Conservation (phyloP, 306 rosid species). For the Quercus wislizeni region DNA sequence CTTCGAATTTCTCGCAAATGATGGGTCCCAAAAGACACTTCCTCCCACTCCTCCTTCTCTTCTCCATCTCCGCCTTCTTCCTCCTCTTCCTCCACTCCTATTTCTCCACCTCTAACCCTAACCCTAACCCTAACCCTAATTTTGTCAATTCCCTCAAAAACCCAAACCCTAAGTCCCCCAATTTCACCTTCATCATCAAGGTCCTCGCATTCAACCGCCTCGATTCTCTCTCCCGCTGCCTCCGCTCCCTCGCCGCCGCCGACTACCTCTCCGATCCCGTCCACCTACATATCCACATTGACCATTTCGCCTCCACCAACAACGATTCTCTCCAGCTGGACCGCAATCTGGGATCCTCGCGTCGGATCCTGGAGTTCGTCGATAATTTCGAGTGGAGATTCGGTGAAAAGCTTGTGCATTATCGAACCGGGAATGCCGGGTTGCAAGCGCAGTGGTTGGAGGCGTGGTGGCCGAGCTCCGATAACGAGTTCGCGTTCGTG, state of each 20-base stretch:
- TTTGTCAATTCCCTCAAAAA: constrained; percentile 7
- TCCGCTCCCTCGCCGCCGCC: constrained; percentile 77
- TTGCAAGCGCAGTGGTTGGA: constrained; percentile 99
- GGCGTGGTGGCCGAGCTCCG: constrained; percentile 93
- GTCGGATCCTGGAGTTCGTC: constrained; percentile 55
- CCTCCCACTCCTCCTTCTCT: constrained; percentile 50
- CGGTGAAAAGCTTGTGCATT: constrained; percentile 75
- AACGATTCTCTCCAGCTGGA: constrained; percentile 32
- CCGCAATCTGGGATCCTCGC: constrained; percentile 48
- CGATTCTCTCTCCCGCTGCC: constrained; percentile 77
- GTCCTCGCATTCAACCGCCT: constrained; percentile 78
- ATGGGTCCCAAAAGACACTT: constrained; percentile 60
- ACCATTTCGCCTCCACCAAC: constrained; percentile 38
- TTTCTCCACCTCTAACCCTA: constrained; percentile 40
- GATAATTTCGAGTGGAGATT: constrained; percentile 73
- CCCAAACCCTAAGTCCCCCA: constrained; percentile 19
- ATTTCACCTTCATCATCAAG: constrained; percentile 62
- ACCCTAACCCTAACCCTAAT: constrained; percentile 11
- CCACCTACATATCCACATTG: constrained; percentile 71
- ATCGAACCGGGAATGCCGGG: constrained; percentile 74
- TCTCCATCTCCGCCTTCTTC: constrained; percentile 47
- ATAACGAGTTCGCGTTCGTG: constrained; percentile 71
- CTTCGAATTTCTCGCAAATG: constrained; percentile 24
- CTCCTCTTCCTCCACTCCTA: constrained; percentile 46
- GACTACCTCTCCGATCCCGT: constrained; percentile 78